Evolutionary conservation across 225 moss, liverwort and hornwort genomes (phyloP).

Genomic region (Sphagnum contortum): DNA sequence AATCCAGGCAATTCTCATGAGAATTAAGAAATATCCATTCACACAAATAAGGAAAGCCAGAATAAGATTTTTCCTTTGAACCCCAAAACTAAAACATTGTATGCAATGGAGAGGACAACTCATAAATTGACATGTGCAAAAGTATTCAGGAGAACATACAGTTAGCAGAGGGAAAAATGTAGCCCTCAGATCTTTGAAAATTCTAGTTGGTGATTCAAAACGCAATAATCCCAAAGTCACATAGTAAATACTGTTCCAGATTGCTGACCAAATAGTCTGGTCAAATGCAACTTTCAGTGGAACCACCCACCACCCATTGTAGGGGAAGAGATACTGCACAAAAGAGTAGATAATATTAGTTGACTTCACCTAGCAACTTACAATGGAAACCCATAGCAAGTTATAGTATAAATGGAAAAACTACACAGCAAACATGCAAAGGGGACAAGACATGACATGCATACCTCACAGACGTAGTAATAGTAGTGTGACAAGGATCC

Average conservation of each 20-base stretch:
- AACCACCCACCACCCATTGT: slow-evolving; percentile 6
- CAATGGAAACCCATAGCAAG: neutral
- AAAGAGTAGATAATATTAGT: neutral
- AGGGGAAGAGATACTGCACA: slow-evolving; percentile 1
- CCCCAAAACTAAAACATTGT: too few relatives aligned
- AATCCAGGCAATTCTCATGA: too few relatives aligned
- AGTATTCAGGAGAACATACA: neutral
- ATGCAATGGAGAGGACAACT: too few relatives aligned
- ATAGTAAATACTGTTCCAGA: slow-evolving; percentile 7
- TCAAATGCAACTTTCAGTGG: slow-evolving; percentile 3
- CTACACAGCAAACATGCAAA: neutral
- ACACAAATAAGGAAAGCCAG: too few relatives aligned
- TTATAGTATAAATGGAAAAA: too few relatives aligned
- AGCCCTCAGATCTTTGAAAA: slow-evolving; percentile 3
- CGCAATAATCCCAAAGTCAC: neutral
- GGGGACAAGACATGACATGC: too few relatives aligned
- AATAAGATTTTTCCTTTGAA: too few relatives aligned
- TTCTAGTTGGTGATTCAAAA: slow-evolving; percentile 2
- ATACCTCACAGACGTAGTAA: slow-evolving; percentile 44
- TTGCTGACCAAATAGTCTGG: slow-evolving; percentile 7
- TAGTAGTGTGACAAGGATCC: slow-evolving; percentile 51
- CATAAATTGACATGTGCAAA: too few relatives aligned
- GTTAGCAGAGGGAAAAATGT: slow-evolving; percentile 6
- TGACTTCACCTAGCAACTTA: too few relatives aligned
- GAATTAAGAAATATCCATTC: too few relatives aligned